phyloP scores from a whole-genome alignment of 768 basidiomycete species.

The Clavulina sp. region DNA sequence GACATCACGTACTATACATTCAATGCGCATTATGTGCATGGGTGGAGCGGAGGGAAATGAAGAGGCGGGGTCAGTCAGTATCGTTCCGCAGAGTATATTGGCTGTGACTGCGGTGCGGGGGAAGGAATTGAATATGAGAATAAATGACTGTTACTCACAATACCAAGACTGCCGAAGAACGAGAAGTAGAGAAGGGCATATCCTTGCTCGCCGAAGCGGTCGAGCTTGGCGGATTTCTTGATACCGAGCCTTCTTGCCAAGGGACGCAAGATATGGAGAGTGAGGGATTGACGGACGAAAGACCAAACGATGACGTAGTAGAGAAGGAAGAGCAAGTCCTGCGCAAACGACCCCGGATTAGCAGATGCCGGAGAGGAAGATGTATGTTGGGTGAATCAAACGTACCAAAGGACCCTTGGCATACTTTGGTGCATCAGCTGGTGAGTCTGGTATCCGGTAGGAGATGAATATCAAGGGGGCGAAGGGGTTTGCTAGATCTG shows the following conservation, averaged over 20 bases:
- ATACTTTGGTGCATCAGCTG: constrained; percentile 41
- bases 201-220: constrained; percentile 79
- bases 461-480: constrained; percentile 53
- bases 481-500: constrained; percentile 53
- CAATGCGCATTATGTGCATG: background rate
- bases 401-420: constrained; percentile 38
- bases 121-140: background rate
- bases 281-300: constrained; percentile 61
- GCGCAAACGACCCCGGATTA: constrained; percentile 6
- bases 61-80: background rate
- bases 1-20: constrained; percentile 57
- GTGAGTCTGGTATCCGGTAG: constrained; percentile 34
- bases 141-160: constrained; percentile 32
- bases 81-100: too few relatives aligned
- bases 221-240: constrained; percentile 43
- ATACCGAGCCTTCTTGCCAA: constrained; percentile 59
- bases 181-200: constrained; percentile 75
- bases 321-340: constrained; percentile 61
- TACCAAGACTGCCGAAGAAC: constrained; percentile 53
- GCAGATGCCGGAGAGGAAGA: background rate
- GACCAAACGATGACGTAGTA: constrained; percentile 84
- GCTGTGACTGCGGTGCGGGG: background rate
- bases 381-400: background rate
- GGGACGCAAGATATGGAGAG: constrained; percentile 44
- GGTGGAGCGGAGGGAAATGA: background rate